Percentiles rank a stretch among this genome's conserved stretches.
Evolutionary conservation across 352 stramenopile genomes (phyloP).

Genomic region (Globisporangium radiosum): DNA sequence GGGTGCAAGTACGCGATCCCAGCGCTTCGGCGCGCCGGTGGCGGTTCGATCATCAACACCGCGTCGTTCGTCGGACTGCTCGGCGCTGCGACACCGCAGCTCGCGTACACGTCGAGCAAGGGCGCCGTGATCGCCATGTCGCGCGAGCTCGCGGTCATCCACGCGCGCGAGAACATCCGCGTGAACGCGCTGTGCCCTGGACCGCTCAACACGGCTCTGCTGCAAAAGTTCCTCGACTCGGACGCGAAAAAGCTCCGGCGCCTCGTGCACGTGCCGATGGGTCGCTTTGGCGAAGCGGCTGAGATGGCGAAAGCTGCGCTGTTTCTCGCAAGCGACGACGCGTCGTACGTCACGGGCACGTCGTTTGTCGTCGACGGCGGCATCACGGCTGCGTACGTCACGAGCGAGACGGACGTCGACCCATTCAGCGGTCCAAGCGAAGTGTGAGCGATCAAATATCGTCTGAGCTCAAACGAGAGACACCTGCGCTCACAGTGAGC

Average conservation of each 20-base stretch:
- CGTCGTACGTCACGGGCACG: conserved; percentile 83
- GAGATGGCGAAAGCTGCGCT: conserved; percentile 86
- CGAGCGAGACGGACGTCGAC: conserved; percentile 69
- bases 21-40: conserved; percentile 66
- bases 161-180: conserved; percentile 84
- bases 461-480: no score
- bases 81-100: conserved; percentile 74
- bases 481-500: no score
- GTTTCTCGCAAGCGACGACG: conserved; percentile 81
- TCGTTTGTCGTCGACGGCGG: conserved; percentile 86
- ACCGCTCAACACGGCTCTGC: conserved; percentile 78
- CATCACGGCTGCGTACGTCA: conserved; percentile 84
- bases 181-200: conserved; percentile 84
- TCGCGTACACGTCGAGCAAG: conserved; percentile 87
- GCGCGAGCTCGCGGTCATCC: conserved; percentile 78
- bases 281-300: conserved; percentile 75
- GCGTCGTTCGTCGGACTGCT: conserved; percentile 81
- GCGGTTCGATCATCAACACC: conserved; percentile 86
- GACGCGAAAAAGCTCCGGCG: conserved; percentile 83
- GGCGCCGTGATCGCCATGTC: conserved; percentile 85
- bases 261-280: conserved; percentile 85
- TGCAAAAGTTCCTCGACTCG: conserved; percentile 84
- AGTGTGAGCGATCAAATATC: conserved; percentile 23
- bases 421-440: conserved; percentile 77
- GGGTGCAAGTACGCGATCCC: conserved; percentile 85